These are phyloP conservation scores for Multifurca ochricompacta DNA, from an alignment of 768 basidiomycete genomes.

Conservation along the genomic window DNA sequence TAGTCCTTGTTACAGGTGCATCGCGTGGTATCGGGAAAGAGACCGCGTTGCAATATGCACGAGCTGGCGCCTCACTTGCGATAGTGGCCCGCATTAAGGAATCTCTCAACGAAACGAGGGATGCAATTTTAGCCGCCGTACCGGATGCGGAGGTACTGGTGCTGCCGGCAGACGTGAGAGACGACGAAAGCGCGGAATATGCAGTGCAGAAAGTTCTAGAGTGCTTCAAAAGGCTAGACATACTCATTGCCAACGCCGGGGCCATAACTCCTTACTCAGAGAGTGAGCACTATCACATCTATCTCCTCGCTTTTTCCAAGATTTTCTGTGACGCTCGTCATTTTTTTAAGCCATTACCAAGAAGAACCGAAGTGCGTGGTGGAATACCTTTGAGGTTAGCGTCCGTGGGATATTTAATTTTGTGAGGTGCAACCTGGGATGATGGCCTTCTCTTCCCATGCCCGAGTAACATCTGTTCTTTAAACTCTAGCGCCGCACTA, in stretches of 20 bases:
- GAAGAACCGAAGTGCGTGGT: conserved; percentile 8
- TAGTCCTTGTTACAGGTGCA: conserved; percentile 8
- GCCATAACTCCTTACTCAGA: too few species aligned
- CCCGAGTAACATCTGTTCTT: too few species aligned
- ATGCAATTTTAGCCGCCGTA: background rate
- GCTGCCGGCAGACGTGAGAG: conserved; percentile 1
- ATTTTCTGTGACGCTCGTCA: too few species aligned
- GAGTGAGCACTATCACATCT: too few species aligned
- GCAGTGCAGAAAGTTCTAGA: background rate
- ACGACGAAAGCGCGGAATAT: background rate
- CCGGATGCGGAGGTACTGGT: background rate
- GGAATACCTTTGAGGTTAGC: conserved; percentile 14
- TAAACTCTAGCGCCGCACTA: background rate
- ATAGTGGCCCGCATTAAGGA: background rate
- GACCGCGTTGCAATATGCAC: background rate
- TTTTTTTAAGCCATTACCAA: background rate
- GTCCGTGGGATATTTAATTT: conserved; percentile 8
- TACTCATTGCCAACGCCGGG: conserved; percentile 5
- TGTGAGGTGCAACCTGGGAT: too few species aligned
- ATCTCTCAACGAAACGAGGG: background rate
- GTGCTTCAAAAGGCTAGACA: conserved; percentile 4
- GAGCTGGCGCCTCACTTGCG: background rate
- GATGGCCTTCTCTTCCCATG: too few species aligned
- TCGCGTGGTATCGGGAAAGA: conserved; percentile 10
- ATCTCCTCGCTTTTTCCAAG: too few species aligned